These are phyloP conservation scores for Sclerotinia minor DNA, from an alignment of 2,329 filamentous ascomycete genomes.

Conservation along the genomic window DNA sequence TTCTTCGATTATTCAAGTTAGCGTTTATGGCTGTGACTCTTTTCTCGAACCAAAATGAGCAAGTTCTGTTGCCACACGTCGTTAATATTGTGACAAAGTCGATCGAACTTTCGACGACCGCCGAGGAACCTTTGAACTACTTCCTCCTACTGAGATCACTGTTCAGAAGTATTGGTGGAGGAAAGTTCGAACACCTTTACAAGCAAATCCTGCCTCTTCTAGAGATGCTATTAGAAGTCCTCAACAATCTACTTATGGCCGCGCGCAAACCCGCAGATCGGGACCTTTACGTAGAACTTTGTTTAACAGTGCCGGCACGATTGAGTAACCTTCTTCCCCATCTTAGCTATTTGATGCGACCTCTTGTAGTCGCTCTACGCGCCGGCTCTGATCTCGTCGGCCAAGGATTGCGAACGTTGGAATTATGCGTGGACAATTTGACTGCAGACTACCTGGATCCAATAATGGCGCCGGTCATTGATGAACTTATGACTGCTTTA, in stretches of 20 bases:
- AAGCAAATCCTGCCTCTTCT: conserved; percentile 95
- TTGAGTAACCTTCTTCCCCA: conserved; percentile 94
- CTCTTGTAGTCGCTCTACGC: conserved; percentile 89
- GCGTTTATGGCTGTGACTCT: conserved; percentile 99
- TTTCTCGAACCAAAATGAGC: conserved; percentile 92
- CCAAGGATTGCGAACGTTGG: conserved; percentile 87
- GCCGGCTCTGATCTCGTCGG: conserved; percentile 92
- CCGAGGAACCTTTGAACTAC: conserved; percentile 98
- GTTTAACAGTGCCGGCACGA: conserved; percentile 89
- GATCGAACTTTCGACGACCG: conserved; percentile 91
- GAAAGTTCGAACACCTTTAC: conserved; percentile 95
- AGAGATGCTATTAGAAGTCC: conserved; percentile 95
- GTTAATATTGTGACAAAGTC: conserved; percentile 97
- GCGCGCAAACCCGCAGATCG: conserved; percentile 87
- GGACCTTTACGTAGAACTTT: conserved; percentile 95
- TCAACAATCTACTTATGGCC: conserved; percentile 90
- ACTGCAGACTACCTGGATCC: conserved; percentile 97
- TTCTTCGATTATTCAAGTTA: conserved; percentile 92
- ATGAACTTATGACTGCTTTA: conserved; percentile 95
- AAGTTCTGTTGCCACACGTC: conserved; percentile 91
- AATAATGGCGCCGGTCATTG: conserved; percentile 98
- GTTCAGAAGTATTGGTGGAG: conserved; percentile 94
- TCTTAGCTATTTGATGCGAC: conserved; percentile 94
- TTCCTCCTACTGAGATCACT: conserved; percentile 89
- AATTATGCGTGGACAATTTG: conserved; percentile 96